Percentiles rank a stretch among this genome's conserved stretches.
Conservation (phyloP, 176 grass and related monocot genomes). For the Lolium multiflorum region DNA sequence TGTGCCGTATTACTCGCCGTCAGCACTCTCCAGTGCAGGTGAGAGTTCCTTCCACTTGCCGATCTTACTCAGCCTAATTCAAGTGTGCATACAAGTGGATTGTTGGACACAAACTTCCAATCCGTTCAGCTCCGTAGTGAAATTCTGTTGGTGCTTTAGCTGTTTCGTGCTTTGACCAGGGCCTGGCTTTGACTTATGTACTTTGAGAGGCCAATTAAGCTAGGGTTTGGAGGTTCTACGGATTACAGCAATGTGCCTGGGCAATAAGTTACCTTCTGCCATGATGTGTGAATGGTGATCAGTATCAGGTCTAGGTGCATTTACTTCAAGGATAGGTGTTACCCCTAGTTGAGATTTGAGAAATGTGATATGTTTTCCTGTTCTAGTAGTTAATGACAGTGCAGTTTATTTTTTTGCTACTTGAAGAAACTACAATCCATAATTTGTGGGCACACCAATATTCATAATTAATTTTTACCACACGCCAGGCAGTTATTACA, state of each 20-base stretch:
- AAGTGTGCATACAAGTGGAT: background rate
- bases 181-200: background rate
- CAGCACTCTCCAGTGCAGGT: background rate
- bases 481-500: background rate
- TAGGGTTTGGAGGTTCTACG: background rate
- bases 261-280: background rate
- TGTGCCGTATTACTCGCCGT: background rate
- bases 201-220: background rate
- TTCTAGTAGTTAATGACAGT: background rate
- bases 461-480: background rate
- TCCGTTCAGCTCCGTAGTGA: background rate
- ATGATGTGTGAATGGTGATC: background rate
- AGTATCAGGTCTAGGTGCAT: background rate
- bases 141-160: background rate
- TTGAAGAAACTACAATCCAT: background rate
- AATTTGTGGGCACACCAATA: background rate
- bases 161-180: background rate
- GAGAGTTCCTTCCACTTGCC: background rate
- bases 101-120: background rate
- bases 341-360: background rate
- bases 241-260: background rate
- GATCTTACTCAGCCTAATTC: background rate
- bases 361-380: background rate
- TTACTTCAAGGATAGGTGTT: slow-evolving; percentile 4
- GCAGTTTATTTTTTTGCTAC: background rate